Percentiles rank a stretch among this genome's conserved stretches.
Evolutionary conservation across 768 basidiomycete species (phyloP).

Genomic region (Suillus plorans): DNA sequence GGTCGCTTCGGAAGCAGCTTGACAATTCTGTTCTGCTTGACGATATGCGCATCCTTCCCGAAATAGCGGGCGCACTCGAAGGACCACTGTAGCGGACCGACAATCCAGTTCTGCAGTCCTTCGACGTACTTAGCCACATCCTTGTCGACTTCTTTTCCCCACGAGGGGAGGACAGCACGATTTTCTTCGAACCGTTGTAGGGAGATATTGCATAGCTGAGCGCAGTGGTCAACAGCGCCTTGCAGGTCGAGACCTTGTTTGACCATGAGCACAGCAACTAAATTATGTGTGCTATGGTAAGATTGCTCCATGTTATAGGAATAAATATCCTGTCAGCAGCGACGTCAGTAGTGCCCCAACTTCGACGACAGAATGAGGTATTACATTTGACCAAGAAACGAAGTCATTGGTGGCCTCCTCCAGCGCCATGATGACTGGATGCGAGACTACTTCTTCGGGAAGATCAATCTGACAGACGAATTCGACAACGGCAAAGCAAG

Average conservation of each 20-base stretch:
- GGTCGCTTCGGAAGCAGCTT: constrained; percentile 45
- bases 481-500: constrained; percentile 52
- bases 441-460: constrained; percentile 52
- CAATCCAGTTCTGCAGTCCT: constrained; percentile 68
- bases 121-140: constrained; percentile 58
- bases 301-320: constrained; percentile 78
- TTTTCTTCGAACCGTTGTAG: constrained; percentile 47
- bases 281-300: constrained; percentile 66
- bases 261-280: constrained; percentile 67
- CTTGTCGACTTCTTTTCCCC: constrained; percentile 58
- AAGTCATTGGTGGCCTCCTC: constrained; percentile 50
- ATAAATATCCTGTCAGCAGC: constrained; percentile 56
- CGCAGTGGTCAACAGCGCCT: constrained; percentile 62
- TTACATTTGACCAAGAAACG: constrained; percentile 48
- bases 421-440: constrained; percentile 47
- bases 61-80: constrained; percentile 56
- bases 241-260: constrained; percentile 58
- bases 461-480: constrained; percentile 52
- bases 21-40: constrained; percentile 43
- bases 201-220: constrained; percentile 54
- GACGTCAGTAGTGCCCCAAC: background rate
- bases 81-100: constrained; percentile 72
- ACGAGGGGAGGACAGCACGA: constrained; percentile 31
- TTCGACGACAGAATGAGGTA: constrained; percentile 9
- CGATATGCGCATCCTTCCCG: constrained; percentile 44